Evolutionary conservation across 257 asterid species (phyloP), one percentile per base, ranked within the genome.

Genomic region (Solanum pennellii): DNA sequence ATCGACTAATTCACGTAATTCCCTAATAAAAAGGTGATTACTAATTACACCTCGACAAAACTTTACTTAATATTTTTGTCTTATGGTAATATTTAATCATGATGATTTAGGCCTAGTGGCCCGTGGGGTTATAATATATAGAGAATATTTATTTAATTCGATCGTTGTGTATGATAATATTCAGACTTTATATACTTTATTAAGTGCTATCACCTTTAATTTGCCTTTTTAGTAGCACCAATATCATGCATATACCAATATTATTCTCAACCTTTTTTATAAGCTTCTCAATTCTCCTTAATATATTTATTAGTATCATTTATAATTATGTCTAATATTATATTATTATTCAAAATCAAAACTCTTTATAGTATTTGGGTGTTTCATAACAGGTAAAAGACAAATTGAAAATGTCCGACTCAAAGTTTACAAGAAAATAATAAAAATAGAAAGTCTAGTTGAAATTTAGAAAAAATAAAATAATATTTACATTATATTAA

Each of bases 301-400:
- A 52, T 52, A 52, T 52, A 16, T 6, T 39, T 52, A 42, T 6
- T 52, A 52, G 10, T 52, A 52, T 56, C 65, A 56, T 56, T 56
- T 56, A 56, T 56, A 18, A 18, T 52, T 16, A 52, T 52, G 10
- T 52, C 7, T 18, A 59, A 21, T 60, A 60, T 73, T 60, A 88
- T 88, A 87, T 75, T 33, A 75, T 89, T 84, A 75, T 89, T 84
- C 91, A 75, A 79, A 52, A 52, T 52, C n/a, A 52, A 52, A 52
- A 52, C 16, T 56, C 90, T 92, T 89, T 92, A 85, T 76, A 76
- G 91, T 90, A 92, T 92, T 91, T 93, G 98, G 95, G 96, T 93
- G 94, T 93, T 94, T 90, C 93, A 87, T 92, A 87, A 88, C 96
- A 93, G 92, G 86, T 60, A 90, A 93, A 89, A 52, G 94, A 92